Evolutionary conservation across 352 stramenopile species (phyloP), one percentile per base, ranked within the genome.

Genomic region (Globisporangium viniferum): DNA sequence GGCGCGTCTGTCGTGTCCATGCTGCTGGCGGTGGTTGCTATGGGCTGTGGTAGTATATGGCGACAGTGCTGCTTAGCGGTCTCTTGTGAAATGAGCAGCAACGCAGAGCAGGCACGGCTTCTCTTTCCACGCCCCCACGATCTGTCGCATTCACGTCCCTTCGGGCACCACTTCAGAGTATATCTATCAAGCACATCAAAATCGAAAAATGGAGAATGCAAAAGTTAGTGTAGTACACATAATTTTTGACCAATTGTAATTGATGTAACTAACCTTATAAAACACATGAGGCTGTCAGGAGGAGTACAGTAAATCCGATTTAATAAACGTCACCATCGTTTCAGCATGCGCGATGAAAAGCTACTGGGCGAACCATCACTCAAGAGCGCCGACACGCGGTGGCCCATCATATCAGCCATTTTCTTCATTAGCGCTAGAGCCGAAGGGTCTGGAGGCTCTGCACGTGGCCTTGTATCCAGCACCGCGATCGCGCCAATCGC

Each of bases 1-100:
- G 97, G 97, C 63, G 96, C 97, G 66, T 99, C 90, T 22, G 93
- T 98, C 55, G 91, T 98, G 73, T 98, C 95, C 94, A 99, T 98
- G 12, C 22, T 79, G 39, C 0, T 14, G 15, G 0, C 15, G 8
- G 14, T 20, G 14, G 41, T 7, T 0, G 41, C 39, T 46, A 10
- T 48, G 6, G 5, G 5, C 41, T 48, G 14, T 48, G 39, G 4
- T n/a, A 20, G 15, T 60, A 5, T 9, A 15, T 0, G 7, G 27
- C 46, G 31, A 0, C 27, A 8, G 4, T 44, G 55, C 31, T 44
- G 31, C 39, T 18, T 4, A 12, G 20, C 31, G 31, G 6, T 41
- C 24, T 44, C 55, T 44, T 36, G 57, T 10, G 57, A 62, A 62
- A 51, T 51, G 44, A 51, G 44, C 44, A 51, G 44, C 46, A 22